Evolutionary conservation across 805 yeast genomes (phyloP).

Genomic region (Cephaloascus fragrans): DNA sequence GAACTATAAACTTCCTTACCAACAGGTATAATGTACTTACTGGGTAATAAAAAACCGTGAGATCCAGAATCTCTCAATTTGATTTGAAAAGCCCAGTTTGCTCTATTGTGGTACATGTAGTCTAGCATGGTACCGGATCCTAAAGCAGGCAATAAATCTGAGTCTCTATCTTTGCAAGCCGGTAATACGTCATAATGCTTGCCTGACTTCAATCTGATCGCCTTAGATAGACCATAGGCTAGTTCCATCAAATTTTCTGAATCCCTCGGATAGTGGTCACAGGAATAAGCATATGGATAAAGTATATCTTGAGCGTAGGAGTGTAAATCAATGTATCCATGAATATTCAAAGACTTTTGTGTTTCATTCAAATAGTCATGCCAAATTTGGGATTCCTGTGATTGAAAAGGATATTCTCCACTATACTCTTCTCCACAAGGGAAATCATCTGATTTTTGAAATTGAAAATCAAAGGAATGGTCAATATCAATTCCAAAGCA

Average conservation of each 20-base stretch:
- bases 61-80: constrained; percentile 75
- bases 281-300: constrained; percentile 76
- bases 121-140: constrained; percentile 79
- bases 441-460: constrained; percentile 48
- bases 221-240: constrained; percentile 72
- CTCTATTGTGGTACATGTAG: constrained; percentile 74
- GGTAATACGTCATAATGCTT: constrained; percentile 59
- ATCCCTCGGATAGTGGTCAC: constrained; percentile 66
- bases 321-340: constrained; percentile 76
- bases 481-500: constrained; percentile 85
- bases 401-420: constrained; percentile 64
- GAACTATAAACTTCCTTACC: constrained; percentile 69
- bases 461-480: constrained; percentile 71
- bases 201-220: constrained; percentile 56
- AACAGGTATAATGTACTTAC: constrained; percentile 61
- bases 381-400: constrained; percentile 29
- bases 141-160: constrained; percentile 61
- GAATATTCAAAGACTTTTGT: constrained; percentile 45
- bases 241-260: constrained; percentile 72
- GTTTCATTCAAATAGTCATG: constrained; percentile 29
- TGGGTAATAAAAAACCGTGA: constrained; percentile 75
- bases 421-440: constrained; percentile 81
- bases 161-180: constrained; percentile 73
- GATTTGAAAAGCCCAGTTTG: constrained; percentile 77
- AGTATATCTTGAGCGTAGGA: constrained; percentile 79